phyloP scores from a whole-genome alignment of 2,329 filamentous ascomycete species.

The Hymenotorrendiella dingleyae region DNA sequence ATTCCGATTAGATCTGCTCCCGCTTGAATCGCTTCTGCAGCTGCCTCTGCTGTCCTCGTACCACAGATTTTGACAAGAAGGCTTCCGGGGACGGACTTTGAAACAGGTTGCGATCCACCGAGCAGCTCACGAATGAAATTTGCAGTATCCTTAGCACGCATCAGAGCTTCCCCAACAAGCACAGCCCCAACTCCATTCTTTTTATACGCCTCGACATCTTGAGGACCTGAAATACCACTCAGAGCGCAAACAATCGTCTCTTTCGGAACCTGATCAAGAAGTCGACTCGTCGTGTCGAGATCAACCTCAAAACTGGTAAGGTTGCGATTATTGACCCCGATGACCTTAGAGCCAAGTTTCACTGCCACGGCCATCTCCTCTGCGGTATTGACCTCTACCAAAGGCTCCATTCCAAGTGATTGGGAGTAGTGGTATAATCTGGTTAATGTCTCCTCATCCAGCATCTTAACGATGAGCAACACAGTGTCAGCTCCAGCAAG shows the following conservation, averaged over 20 bases:
- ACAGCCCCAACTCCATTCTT: constrained; percentile 88
- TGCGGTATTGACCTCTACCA: constrained; percentile 92
- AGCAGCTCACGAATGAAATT: constrained; percentile 81
- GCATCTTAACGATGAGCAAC: constrained; percentile 96
- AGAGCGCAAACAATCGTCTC: constrained; percentile 87
- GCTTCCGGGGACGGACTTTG: constrained; percentile 35
- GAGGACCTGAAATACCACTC: constrained; percentile 83
- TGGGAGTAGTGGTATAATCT: constrained; percentile 82
- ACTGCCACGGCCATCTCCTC: constrained; percentile 90
- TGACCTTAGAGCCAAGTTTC: constrained; percentile 79
- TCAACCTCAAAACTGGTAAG: constrained; percentile 96
- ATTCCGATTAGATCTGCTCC: constrained; percentile 92
- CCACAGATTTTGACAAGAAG: constrained; percentile 93
- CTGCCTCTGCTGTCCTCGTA: constrained; percentile 76
- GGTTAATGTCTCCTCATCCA: constrained; percentile 67
- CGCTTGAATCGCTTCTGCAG: constrained; percentile 71
- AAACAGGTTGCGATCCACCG: constrained; percentile 41
- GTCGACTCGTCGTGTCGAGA: constrained; percentile 79
- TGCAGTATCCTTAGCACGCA: constrained; percentile 79
- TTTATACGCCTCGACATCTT: constrained; percentile 84
- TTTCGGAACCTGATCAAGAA: constrained; percentile 80
- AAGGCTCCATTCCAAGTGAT: constrained; percentile 90
- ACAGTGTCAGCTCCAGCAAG: constrained; percentile 92
- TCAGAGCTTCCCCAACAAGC: constrained; percentile 90
- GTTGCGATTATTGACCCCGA: constrained; percentile 97